Evolutionary conservation across 2,329 filamentous ascomycete species (phyloP).

Genomic region (Trichoderma guizhouense): DNA sequence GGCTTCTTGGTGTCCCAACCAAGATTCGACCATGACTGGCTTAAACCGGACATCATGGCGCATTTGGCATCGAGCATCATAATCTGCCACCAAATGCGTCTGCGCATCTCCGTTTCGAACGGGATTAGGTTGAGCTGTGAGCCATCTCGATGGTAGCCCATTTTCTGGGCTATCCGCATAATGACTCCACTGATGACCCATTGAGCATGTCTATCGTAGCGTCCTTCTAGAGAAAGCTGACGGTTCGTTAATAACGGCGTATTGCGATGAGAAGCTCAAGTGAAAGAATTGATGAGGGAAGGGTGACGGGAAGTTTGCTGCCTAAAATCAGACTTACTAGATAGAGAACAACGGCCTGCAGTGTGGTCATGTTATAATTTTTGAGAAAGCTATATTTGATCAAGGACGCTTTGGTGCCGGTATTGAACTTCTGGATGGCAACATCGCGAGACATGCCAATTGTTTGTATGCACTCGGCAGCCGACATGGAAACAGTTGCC

Average conservation of each 20-base stretch:
- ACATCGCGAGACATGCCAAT: conserved; percentile 49
- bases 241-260: conserved; percentile 16
- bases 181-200: conserved; percentile 61
- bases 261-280: not conserved
- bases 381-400: conserved; percentile 55
- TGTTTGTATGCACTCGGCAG: conserved; percentile 53
- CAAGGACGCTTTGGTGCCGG: conserved; percentile 49
- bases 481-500: conserved; percentile 53
- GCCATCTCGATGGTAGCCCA: conserved; percentile 64
- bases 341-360: conserved; percentile 59
- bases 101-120: conserved; percentile 65
- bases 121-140: conserved; percentile 53
- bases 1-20: conserved; percentile 56
- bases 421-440: conserved; percentile 50
- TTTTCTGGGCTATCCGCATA: conserved; percentile 63
- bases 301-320: not conserved
- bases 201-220: conserved; percentile 56
- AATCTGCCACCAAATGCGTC: conserved; percentile 65
- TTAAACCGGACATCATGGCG: conserved; percentile 56
- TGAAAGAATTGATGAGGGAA: not conserved
- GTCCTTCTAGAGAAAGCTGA: conserved; percentile 54
- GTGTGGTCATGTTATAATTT: conserved; percentile 53
- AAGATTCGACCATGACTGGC: conserved; percentile 48
- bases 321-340: conserved; percentile 39
- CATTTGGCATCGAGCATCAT: conserved; percentile 56